phyloP scores from a whole-genome alignment of 306 rosid species.

The Lablab purpureus region DNA sequence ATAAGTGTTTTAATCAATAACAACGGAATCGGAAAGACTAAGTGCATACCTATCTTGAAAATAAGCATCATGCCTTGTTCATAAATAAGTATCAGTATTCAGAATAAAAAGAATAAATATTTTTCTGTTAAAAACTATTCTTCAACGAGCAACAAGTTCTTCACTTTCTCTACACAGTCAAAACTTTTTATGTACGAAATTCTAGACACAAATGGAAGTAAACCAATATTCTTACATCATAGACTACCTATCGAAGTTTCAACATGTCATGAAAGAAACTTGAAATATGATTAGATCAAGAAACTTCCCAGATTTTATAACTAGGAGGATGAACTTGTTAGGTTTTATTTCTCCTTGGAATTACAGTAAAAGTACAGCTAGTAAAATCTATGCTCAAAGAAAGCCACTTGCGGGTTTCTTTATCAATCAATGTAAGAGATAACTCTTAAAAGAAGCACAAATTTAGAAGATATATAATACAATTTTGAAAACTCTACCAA shows the following conservation, averaged over 20 bases:
- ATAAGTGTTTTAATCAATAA: too few relatives aligned
- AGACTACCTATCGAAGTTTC: neutral
- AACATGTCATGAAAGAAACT: neutral
- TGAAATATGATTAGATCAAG: neutral
- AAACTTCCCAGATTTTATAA: neutral
- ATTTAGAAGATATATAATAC: constrained; percentile 15
- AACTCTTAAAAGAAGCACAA: neutral
- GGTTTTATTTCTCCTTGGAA: constrained; percentile 17
- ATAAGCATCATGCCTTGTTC: too few relatives aligned
- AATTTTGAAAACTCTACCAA: constrained; percentile 30
- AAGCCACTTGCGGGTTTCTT: neutral
- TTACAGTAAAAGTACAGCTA: neutral
- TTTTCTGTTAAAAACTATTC: too few relatives aligned
- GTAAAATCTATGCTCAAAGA: constrained; percentile 9
- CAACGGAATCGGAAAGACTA: too few relatives aligned
- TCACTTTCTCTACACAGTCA: neutral
- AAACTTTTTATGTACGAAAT: neutral
- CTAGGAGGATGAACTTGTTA: neutral
- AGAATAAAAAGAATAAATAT: too few relatives aligned
- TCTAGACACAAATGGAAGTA: neutral
- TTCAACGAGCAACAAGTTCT: too few relatives aligned
- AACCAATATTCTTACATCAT: neutral
- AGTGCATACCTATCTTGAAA: too few relatives aligned
- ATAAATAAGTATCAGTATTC: too few relatives aligned
- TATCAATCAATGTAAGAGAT: constrained; percentile 16